phyloP scores from a whole-genome alignment of 1,139 yeast genomes.

The Barnettozyma hawaiiensis region DNA sequence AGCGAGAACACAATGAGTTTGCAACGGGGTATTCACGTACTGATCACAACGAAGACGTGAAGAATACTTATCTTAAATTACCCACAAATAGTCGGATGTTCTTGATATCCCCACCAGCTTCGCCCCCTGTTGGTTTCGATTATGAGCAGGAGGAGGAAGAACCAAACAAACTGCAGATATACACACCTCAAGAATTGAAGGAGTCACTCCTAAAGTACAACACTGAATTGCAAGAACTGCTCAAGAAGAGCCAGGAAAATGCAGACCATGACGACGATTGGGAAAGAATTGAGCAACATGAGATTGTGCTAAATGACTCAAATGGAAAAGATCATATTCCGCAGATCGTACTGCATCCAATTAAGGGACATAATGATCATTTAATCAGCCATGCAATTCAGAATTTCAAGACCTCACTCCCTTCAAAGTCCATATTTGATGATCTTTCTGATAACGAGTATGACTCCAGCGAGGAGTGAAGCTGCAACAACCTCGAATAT shows the following conservation, averaged over 20 bases:
- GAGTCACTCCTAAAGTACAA: slow-evolving; percentile 19
- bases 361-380: slow-evolving; percentile 23
- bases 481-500: too few relatives aligned
- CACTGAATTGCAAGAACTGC: slow-evolving; percentile 14
- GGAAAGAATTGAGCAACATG: slow-evolving; percentile 13
- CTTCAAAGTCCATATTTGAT: slow-evolving; percentile 34
- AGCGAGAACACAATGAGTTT: slow-evolving; percentile 5
- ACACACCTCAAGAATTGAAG: slow-evolving; percentile 22
- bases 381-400: slow-evolving; percentile 22
- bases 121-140: slow-evolving; percentile 37
- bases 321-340: slow-evolving; percentile 13
- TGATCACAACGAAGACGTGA: slow-evolving; percentile 17
- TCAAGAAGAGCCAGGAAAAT: slow-evolving; percentile 11
- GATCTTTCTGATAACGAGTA: slow-evolving; percentile 21
- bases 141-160: slow-evolving; percentile 32
- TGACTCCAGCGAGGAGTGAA: slow-evolving; percentile 1
- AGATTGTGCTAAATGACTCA: slow-evolving; percentile 22
- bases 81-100: slow-evolving; percentile 31
- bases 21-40: slow-evolving; percentile 21
- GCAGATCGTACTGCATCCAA: slow-evolving; percentile 22
- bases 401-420: slow-evolving; percentile 25
- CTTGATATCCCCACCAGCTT: slow-evolving; percentile 36
- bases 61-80: slow-evolving; percentile 26
- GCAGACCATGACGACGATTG: slow-evolving; percentile 6
- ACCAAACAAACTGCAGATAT: slow-evolving; percentile 28